These are phyloP conservation scores for Hortiboletus flavorubellus DNA, from an alignment of 768 basidiomycete genomes.

Conservation along the genomic window DNA sequence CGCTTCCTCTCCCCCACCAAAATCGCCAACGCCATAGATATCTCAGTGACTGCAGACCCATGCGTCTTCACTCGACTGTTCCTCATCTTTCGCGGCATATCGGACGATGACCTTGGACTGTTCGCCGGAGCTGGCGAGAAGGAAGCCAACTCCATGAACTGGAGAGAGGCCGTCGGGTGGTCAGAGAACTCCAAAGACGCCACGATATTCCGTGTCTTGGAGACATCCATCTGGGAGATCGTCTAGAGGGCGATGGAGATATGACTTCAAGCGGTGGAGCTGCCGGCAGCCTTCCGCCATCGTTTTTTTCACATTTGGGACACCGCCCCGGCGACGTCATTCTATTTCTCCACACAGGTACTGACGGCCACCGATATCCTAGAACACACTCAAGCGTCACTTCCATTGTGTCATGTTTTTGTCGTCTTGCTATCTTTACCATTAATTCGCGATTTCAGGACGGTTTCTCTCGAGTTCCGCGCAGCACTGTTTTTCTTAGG, in stretches of 20 bases:
- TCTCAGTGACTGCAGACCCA: conserved; percentile 76
- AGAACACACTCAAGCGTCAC: conserved; percentile 24
- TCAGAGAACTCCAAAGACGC: conserved; percentile 76
- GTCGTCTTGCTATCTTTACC: conserved; percentile 16
- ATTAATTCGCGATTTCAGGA: conserved; percentile 11
- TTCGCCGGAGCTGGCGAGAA: conserved; percentile 83
- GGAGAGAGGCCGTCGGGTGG: conserved; percentile 80
- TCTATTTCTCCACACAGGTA: conserved; percentile 4
- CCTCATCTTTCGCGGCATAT: conserved; percentile 80
- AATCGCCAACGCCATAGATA: conserved; percentile 84
- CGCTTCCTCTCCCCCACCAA: conserved; percentile 79
- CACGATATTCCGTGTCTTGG: conserved; percentile 71
- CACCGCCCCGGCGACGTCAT: conserved; percentile 6
- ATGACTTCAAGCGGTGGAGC: conserved; percentile 5
- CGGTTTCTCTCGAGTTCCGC: conserved; percentile 1
- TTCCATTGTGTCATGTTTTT: conserved; percentile 17
- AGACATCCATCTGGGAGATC: conserved; percentile 76
- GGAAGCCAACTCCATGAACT: conserved; percentile 77
- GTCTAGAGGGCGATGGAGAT: conserved; percentile 30
- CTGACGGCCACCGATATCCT: conserved; percentile 22
- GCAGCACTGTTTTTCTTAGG: conserved; percentile 14
- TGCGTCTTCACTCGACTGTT: conserved; percentile 83
- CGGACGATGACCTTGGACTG: conserved; percentile 71
- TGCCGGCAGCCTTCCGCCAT: conserved; percentile 19
- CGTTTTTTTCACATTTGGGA: conserved; percentile 10